Base-by-base conservation (phyloP, 2,329 filamentous ascomycete genomes). In the Colletotrichum tropicale region DNA sequence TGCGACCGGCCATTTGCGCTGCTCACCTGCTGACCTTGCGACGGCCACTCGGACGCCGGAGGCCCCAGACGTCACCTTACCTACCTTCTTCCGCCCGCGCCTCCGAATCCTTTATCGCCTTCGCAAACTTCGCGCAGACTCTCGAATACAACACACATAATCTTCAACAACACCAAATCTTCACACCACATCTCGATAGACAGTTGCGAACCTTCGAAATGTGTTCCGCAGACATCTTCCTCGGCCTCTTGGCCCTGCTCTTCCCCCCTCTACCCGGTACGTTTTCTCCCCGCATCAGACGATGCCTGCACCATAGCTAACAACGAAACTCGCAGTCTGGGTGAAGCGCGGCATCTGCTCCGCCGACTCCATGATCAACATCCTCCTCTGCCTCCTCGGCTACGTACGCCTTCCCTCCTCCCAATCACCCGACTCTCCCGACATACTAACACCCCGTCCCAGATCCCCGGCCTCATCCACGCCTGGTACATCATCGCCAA, bases 401-500 rank as follows among this genome's bases (percentile, higher is more conserved):
- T 95, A 90, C 82, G 88, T 89, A 84, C 66, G 87, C 55, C 52
- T 32, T 36, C 6, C 34, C 18, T 84, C 82, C 76, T 83, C 86
- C 74, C 85, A 82, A 77, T 83, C 86, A 18, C 4, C 56, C 21
- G n/a, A 9, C 15, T 70, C 77, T 77, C 67, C 74, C 76, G 21
- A 55, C 36, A 8, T 26, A 30, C 18, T 38, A 38, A 64, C 26
- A 52, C 64, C 3, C n/a, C 30, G 24, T 55, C n/a, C 34, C 78
- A 90, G 87, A 85, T 98, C 76, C 96, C 96, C 24, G 96, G 96
- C 76, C 93, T 98, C 66, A 88, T 99, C 4, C 97, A 99, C 87
- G 92, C 96, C 77, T 98, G 97, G 96, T 99, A 98, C 90, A 98
- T 98, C 85, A 98, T 99, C 86, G 91, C 95, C 81, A 94, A 95